Base-by-base conservation (phyloP, 352 stramenopile genomes). In the Phytopythium sindhum region DNA sequence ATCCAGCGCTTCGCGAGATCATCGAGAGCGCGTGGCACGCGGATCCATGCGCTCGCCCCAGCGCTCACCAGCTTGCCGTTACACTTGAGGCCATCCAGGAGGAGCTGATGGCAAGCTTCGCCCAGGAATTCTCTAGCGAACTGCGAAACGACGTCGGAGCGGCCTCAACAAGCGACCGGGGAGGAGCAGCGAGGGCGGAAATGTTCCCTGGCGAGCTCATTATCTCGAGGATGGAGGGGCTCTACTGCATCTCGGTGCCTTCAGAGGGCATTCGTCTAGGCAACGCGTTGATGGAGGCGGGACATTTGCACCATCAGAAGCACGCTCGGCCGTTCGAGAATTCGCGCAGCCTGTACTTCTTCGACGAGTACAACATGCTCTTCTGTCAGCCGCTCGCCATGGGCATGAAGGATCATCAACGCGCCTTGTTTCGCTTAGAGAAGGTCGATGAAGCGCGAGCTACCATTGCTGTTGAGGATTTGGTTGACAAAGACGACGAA, bases 1-100 rank as follows among this genome's bases (percentile, higher is more conserved):
- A 84, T 19, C 42, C 68, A 31, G 64, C 48, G 7, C 60, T 91
- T n/a, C 75, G 66, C 1, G 72, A 75, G 2, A 41, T 88, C 15
- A 79, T 91, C 44, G 37, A 75, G 47, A 66, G 64, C 29, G 68
- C 77, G 17, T 91, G 79, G 81, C 69, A 84, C 4, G 44, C 62
- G 9, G 60, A 81, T 37, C 64, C 81, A 19, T 60, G 50, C 4
- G 26, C 67, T 39, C 79, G 79, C 1, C 79, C 76, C 39, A 78
- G 66, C 9, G 79, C 80, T 10, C 61, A 75, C 9, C 50, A 58
- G 28, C 73, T 90, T 31, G 78, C 85, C 23, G 53, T 48, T 9
- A 65, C 67, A 6, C 65, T 91, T 1, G 81, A 89, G 50, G 54
- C 35, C 1, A 65, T 89, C 9, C 75, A 86, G 35, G 75, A 84